Evolutionary conservation across 2,329 filamentous ascomycete genomes (phyloP), one percentile per base, ranked within the genome.

Genomic region (Penicillium sp.): DNA sequence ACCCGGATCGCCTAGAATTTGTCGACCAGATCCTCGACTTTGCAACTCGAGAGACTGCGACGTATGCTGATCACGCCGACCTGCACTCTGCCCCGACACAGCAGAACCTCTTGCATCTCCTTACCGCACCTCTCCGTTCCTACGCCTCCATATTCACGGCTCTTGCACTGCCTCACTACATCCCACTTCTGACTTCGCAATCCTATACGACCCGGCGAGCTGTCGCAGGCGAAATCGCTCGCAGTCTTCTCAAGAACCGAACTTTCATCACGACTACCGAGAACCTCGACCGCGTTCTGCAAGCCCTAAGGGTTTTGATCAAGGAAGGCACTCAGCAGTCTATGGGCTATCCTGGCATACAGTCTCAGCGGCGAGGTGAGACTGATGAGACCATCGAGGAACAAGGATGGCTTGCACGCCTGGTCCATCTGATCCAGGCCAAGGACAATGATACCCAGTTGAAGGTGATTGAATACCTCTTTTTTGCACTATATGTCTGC

Each of bases 331-430:
- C 87, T 13, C 90, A 95, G 62, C 76, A 84, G 47, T 82, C 87
- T n/a, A 79, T 82, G 41, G 88, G 88, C 28, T 96, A 96, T 61
- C 84, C 90, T 0, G 87, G 88, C 3, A 82, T 85, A 34, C 81
- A 85, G 6, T 72, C 76, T 13, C 87, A 91, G 63, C 78, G 88
- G 55, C 83, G 81, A 19, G 75, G 80, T 41, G 94, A 98, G 74
- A 97, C 93, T 0, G 93, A 98, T 54, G 94, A 98, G 73, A 97
- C 91, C 0, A 83, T 97, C 63, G 91, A 98, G 70, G 93, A 98
- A 72, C 93, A 98, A 75, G 93, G 93, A 44, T 96, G 89, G 89
- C 77, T 98, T 47, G 93, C 93, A 31, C 80, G 93, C 60, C 84
- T 98, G 64, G 83, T 96, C 17, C 93, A 98, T 71, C 75, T 96